Evolutionary conservation across 768 basidiomycete genomes (phyloP).

Genomic region (Cyathus striatus): DNA sequence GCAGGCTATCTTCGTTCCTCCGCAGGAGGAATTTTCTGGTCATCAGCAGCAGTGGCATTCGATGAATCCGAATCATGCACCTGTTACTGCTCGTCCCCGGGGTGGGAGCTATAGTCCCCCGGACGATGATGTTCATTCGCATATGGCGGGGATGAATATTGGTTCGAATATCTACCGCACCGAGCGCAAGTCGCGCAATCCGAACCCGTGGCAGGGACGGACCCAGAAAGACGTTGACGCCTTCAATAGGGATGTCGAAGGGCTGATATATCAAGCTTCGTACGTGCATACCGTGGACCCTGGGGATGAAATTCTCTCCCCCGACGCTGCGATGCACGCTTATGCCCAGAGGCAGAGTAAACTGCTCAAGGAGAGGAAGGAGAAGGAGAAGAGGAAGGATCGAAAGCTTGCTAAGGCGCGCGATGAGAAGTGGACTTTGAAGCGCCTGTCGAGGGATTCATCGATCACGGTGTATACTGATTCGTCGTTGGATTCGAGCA

Average conservation of each 20-base stretch:
- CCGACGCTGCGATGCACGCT: not conserved
- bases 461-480: not conserved
- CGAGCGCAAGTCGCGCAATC: not conserved
- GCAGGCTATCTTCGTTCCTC: slow-evolving; percentile 10
- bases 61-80: slow-evolving; percentile 9
- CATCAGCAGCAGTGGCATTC: slow-evolving; percentile 3
- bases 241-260: not conserved
- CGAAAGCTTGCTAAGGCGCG: slow-evolving; percentile 11
- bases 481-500: not conserved
- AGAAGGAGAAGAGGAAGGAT: slow-evolving; percentile 8
- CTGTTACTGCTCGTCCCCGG: slow-evolving; percentile 2
- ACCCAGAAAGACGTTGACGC: not conserved
- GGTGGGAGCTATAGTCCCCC: not conserved
- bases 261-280: not conserved
- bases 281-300: not conserved
- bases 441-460: slow-evolving; percentile 3
- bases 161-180: not conserved
- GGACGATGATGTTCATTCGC: not conserved
- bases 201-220: not conserved
- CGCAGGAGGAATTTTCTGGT: slow-evolving; percentile 1
- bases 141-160: not conserved
- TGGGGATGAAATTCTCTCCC: not conserved
- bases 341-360: not conserved
- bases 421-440: slow-evolving; percentile 8
- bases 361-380: no score